Conservation (phyloP, 257 asterid genomes). For the Cordia subcordata region DNA sequence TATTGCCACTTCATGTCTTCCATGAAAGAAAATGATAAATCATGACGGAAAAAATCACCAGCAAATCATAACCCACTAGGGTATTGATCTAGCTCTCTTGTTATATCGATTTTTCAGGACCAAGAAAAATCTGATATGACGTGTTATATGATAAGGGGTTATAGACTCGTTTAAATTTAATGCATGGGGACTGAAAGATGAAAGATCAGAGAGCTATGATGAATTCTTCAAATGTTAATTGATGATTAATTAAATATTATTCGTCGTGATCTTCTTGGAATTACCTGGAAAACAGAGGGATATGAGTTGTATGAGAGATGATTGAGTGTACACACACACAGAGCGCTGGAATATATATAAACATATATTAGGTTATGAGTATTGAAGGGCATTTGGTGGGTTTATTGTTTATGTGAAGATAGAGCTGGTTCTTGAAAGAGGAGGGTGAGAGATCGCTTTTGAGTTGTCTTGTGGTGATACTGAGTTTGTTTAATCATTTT, state of each 20-base stretch:
- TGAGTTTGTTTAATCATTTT: constrained; percentile 30
- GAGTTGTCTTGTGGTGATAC: constrained; percentile 53
- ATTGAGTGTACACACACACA: constrained; percentile 15
- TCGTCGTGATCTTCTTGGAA: constrained; percentile 29
- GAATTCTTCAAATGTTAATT: constrained; percentile 16
- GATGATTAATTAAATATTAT: constrained; percentile 1
- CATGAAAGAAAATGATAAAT: constrained; percentile 7
- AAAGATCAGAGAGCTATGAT: constrained; percentile 11
- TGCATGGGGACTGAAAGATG: not conserved
- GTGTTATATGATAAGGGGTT: not conserved
- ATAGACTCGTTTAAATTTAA: not conserved
- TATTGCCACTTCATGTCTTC: constrained; percentile 21
- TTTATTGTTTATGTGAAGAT: constrained; percentile 12
- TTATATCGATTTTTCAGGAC: not conserved
- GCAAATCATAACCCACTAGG: no score
- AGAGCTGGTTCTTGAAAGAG: not conserved
- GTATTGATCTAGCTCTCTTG: constrained; percentile 4
- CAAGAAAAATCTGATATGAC: not conserved
- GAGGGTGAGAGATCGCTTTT: constrained; percentile 29
- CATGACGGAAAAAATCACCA: not conserved
- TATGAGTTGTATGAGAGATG: constrained; percentile 28
- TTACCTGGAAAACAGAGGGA: constrained; percentile 25
- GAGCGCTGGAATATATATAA: no score
- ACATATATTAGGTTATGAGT: constrained; percentile 23
- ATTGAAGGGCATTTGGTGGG: constrained; percentile 15